Conservation (phyloP, 306 rosid genomes). For the Dalbergia oliveri region DNA sequence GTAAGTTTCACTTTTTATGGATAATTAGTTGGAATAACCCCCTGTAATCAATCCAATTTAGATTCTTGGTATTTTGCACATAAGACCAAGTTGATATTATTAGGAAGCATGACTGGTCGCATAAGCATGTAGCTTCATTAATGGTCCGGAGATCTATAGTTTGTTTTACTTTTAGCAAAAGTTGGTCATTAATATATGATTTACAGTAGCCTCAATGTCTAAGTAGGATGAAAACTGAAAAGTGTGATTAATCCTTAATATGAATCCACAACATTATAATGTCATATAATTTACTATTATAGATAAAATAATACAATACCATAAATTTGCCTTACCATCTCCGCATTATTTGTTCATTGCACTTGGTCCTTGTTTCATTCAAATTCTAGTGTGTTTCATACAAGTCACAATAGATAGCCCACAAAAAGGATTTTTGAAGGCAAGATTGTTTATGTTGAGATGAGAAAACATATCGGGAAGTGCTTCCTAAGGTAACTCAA, state of each 20-base stretch:
- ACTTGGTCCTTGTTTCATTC: slow-evolving; percentile 18
- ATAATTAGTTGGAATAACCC: slow-evolving; percentile 39
- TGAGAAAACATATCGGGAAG: background rate
- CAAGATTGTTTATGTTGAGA: background rate
- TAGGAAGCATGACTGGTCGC: slow-evolving; percentile 19
- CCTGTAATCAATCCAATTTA: slow-evolving; percentile 11
- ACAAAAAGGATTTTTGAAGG: background rate
- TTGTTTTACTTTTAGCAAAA: slow-evolving; percentile 1
- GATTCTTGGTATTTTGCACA: slow-evolving; percentile 5
- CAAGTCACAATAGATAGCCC: background rate
- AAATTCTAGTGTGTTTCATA: background rate
- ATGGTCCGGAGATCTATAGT: slow-evolving; percentile 15
- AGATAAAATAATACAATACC: background rate
- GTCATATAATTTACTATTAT: slow-evolving; percentile 8
- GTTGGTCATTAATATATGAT: slow-evolving; percentile 25
- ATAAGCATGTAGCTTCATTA: slow-evolving; percentile 2
- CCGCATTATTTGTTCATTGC: background rate
- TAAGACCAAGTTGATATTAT: slow-evolving; percentile 25
- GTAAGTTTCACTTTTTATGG: slow-evolving; percentile 61
- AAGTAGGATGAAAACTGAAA: background rate
- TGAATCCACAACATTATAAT: slow-evolving; percentile 13
- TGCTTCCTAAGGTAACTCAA: slow-evolving; percentile 3
- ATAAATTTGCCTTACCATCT: background rate
- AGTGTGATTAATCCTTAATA: slow-evolving; percentile 15
- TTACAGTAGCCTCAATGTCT: background rate